Conservation (phyloP, 805 yeast species). For the Barnettozyma sp. region DNA sequence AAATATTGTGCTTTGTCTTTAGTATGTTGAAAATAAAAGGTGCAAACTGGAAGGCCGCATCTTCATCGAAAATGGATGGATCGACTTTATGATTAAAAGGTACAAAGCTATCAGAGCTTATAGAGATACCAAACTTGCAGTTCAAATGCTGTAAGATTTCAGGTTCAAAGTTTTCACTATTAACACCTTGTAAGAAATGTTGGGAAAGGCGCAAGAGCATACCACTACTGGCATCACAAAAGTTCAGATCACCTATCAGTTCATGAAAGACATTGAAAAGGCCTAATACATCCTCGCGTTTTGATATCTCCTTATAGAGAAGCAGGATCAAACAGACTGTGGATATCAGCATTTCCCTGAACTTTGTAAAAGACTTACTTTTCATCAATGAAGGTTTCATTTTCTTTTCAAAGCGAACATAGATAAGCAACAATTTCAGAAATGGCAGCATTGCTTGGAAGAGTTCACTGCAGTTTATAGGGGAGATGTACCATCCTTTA, state of each 20-base stretch:
- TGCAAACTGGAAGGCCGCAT: slow-evolving; percentile 35
- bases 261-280: slow-evolving; percentile 60
- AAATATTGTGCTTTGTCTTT: slow-evolving; percentile 51
- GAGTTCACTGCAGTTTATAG: slow-evolving; percentile 1
- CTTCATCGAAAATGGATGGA: slow-evolving; percentile 32
- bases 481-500: slow-evolving; percentile 30
- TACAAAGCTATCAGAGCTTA: slow-evolving; percentile 50
- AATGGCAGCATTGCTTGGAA: slow-evolving; percentile 25
- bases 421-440: slow-evolving; percentile 40
- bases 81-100: slow-evolving; percentile 62
- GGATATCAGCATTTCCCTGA: slow-evolving; percentile 37
- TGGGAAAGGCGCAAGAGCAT: slow-evolving; percentile 56
- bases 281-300: slow-evolving; percentile 29
- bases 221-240: slow-evolving; percentile 64
- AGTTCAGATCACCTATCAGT: slow-evolving; percentile 59
- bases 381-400: slow-evolving; percentile 4
- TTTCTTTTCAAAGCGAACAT: slow-evolving; percentile 26
- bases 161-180: slow-evolving; percentile 43
- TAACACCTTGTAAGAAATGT: slow-evolving; percentile 38
- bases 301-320: slow-evolving; percentile 25
- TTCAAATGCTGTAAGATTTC: slow-evolving; percentile 72
- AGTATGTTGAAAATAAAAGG: slow-evolving; percentile 50
- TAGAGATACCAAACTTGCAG: slow-evolving; percentile 67
- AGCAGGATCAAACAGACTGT: slow-evolving; percentile 32
- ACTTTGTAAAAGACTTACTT: slow-evolving; percentile 8